Evolutionary conservation across 257 asterid species (phyloP).

Genomic region (Solanum peruvianum): DNA sequence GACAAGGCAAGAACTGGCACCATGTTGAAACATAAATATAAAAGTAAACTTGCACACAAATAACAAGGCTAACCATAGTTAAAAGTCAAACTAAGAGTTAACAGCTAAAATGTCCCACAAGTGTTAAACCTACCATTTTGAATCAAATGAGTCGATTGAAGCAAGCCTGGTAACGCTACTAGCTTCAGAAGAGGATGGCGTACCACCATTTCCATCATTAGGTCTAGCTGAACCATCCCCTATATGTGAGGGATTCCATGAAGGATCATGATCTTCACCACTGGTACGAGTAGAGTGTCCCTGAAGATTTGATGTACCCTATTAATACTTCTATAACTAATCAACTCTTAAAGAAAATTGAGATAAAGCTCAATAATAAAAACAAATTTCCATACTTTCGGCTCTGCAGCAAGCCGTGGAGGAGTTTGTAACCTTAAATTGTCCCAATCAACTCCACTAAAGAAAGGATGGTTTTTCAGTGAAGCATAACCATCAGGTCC

Average conservation of each 20-base stretch:
- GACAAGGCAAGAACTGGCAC: background rate
- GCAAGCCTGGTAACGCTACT: constrained; percentile 91
- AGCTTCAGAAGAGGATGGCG: constrained; percentile 45
- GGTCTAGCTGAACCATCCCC: constrained; percentile 55
- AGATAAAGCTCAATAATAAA: background rate
- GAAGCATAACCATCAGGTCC: constrained; percentile 70
- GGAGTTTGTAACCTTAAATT: constrained; percentile 62
- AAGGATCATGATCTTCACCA: constrained; percentile 47
- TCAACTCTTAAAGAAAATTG: background rate
- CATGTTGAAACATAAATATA: background rate
- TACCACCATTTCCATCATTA: constrained; percentile 44
- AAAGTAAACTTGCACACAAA: background rate
- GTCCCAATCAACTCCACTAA: constrained; percentile 68
- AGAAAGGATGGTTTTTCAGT: constrained; percentile 76
- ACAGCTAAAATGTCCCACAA: background rate
- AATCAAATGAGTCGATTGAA: constrained; percentile 92
- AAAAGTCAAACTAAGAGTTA: background rate
- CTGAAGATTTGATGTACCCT: constrained; percentile 2
- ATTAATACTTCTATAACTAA: background rate
- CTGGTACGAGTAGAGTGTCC: constrained; percentile 1
- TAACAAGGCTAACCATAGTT: background rate
- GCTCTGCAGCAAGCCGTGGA: constrained; percentile 65
- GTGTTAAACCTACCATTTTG: constrained; percentile 60
- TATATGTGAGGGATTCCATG: constrained; percentile 73
- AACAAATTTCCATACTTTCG: constrained; percentile 34